Base-by-base conservation (phyloP, 2,329 filamentous ascomycete genomes). In the Parastagonospora avenae region DNA sequence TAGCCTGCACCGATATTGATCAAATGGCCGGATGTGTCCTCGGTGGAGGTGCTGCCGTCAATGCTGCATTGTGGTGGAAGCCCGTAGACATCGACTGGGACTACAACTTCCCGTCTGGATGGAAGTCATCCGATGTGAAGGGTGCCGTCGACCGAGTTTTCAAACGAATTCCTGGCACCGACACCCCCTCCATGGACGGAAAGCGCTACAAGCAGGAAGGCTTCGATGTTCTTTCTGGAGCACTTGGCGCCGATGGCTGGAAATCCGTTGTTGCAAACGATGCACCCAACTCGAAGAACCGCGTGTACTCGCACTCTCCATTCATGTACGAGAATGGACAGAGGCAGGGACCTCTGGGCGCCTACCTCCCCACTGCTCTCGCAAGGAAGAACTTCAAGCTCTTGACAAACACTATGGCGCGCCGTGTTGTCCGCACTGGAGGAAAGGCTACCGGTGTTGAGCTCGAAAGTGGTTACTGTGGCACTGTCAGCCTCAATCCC, bases 11-110 rank as follows among this genome's bases (percentile, higher is more conserved):
- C 1, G 87, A 90, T 67, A 85, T 83, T n/a, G 86, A 87, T 55
- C 84, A 87, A 62, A 89, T 89, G 85, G 85, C 86, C 10, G 88
- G 86, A 11, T 90, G 88, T 55, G 79, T 90, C 37, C 79, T 90
- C 2, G 88, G 88, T 42, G 88, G 87, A 48, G 84, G 85, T 7
- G 82, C 84, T 11, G 82, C 85, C 27, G 79, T 89, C 63, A 90
- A 90, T 59, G 83, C 87, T 43, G 86, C 85, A 38, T 77, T 90
- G 30, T 89, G 85, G 82, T 88, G 85, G 80, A 85, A 83, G 68
- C 80, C 88, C 0, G 82, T 86, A 53, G 78, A 82, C 4, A 68
- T 76, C 7, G 89, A 91, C 67, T 91, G 88, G 77, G 85, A 91
- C 67, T 80, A 82, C 67, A 88, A 88, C 69, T 92, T 89, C 76